A percentile compares a stretch with the other conserved stretches of the same genome.
phyloP scores from a whole-genome alignment of 345 rosid species.

The Litchi chinensis region DNA sequence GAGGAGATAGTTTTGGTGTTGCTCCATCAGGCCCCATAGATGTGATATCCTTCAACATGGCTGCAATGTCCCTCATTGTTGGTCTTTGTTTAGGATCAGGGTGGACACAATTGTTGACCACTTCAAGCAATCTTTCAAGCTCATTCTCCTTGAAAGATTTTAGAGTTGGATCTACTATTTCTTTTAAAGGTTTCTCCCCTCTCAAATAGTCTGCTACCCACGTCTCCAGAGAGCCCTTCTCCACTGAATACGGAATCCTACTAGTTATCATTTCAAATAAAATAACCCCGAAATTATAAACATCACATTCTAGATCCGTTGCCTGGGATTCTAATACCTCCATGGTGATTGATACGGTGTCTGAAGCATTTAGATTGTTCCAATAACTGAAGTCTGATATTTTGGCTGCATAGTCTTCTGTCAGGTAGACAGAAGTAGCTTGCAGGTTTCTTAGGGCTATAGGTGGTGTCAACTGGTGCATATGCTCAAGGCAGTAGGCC shows the following conservation, averaged over 20 bases:
- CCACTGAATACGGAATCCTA: conserved; percentile 54
- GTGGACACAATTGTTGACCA: conserved; percentile 63
- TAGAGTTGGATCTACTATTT: conserved; percentile 73
- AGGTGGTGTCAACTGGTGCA: conserved; percentile 85
- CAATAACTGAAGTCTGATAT: conserved; percentile 72
- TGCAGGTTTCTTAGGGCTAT: conserved; percentile 57
- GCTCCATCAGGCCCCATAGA: conserved; percentile 73
- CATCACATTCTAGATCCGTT: conserved; percentile 49
- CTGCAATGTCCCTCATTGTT: conserved; percentile 56
- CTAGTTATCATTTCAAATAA: conserved; percentile 80
- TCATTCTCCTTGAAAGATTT: conserved; percentile 53
- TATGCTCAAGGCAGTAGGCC: conserved; percentile 89
- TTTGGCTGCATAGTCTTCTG: conserved; percentile 97
- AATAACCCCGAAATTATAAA: conserved; percentile 68
- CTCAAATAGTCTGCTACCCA: conserved; percentile 49
- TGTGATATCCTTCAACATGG: conserved; percentile 68
- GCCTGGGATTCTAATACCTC: conserved; percentile 46
- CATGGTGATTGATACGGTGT: conserved; percentile 42
- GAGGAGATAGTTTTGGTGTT: conserved; percentile 73
- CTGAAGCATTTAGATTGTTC: conserved; percentile 47
- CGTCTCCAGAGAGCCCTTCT: conserved; percentile 41
- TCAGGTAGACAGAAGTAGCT: conserved; percentile 70
- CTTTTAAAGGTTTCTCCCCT: conserved; percentile 42
- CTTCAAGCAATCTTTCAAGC: conserved; percentile 53
- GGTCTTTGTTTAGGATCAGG: conserved; percentile 62